These are phyloP conservation scores for Aureobasidium mangrovei DNA, from an alignment of 2,329 filamentous ascomycete species.

Conservation along the genomic window DNA sequence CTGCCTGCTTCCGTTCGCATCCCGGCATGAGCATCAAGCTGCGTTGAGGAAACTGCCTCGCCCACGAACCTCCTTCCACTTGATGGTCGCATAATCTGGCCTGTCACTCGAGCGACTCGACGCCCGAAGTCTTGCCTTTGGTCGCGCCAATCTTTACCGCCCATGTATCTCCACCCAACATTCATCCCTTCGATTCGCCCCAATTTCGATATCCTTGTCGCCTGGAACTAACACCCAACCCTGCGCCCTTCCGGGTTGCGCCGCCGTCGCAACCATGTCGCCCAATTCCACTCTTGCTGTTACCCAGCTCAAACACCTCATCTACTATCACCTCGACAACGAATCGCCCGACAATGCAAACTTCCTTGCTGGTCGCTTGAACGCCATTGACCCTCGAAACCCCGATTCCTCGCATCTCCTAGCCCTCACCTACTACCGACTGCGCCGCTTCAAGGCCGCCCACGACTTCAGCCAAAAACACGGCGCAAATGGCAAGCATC, in stretches of 20 bases:
- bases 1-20: neutral
- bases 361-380: conserved; percentile 82
- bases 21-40: conserved; percentile 6
- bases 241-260: neutral
- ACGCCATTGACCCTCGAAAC: conserved; percentile 73
- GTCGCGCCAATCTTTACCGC: neutral
- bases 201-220: neutral
- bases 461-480: conserved; percentile 70
- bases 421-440: conserved; percentile 73
- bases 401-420: conserved; percentile 76
- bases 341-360: conserved; percentile 81
- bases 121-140: neutral
- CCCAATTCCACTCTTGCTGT: conserved; percentile 47
- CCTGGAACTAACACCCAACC: neutral
- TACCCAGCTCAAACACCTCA: conserved; percentile 54
- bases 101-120: neutral
- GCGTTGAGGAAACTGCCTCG: neutral
- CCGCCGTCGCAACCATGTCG: conserved; percentile 38
- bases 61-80: neutral
- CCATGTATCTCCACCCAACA: conserved; percentile 8
- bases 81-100: too few relatives aligned
- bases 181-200: conserved; percentile 6
- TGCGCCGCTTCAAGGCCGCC: conserved; percentile 75
- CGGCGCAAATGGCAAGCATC: conserved; percentile 61
- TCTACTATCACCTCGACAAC: conserved; percentile 78